Conservation (phyloP, 2,329 filamentous ascomycete genomes). For the Byssoonygena ceratinophila region DNA sequence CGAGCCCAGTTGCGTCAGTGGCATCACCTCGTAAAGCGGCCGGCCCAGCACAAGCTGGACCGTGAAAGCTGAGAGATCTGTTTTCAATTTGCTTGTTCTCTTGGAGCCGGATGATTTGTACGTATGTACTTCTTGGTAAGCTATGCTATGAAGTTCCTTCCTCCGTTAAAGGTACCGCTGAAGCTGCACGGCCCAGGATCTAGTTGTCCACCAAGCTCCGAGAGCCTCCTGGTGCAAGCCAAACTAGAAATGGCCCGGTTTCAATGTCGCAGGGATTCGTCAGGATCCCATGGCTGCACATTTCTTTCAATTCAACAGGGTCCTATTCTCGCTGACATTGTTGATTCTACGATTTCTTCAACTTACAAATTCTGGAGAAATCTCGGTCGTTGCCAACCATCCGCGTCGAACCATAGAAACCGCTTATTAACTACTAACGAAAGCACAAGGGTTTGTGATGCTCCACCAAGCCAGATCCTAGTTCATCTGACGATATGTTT, state of each 20-base stretch:
- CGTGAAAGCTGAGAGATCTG: constrained; percentile 1
- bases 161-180: background rate
- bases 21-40: constrained; percentile 3
- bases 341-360: background rate
- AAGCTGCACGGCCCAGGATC: background rate
- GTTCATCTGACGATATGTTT: background rate
- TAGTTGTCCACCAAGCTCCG: background rate
- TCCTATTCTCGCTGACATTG: background rate
- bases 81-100: background rate
- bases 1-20: constrained; percentile 7
- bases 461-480: background rate
- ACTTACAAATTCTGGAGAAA: constrained; percentile 21
- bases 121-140: constrained; percentile 1
- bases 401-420: constrained; percentile 12
- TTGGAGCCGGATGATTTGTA: background rate
- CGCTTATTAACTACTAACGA: constrained; percentile 1
- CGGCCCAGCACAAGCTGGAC: constrained; percentile 13
- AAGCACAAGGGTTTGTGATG: background rate
- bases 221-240: background rate
- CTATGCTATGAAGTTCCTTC: background rate
- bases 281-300: background rate
- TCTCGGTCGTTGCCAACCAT: constrained; percentile 7
- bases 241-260: constrained; percentile 4
- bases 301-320: background rate
- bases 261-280: background rate